Percentiles rank a stretch among this genome's conserved stretches.
Evolutionary conservation across 768 basidiomycete species (phyloP).

Genomic region (Pleurotus djamor): DNA sequence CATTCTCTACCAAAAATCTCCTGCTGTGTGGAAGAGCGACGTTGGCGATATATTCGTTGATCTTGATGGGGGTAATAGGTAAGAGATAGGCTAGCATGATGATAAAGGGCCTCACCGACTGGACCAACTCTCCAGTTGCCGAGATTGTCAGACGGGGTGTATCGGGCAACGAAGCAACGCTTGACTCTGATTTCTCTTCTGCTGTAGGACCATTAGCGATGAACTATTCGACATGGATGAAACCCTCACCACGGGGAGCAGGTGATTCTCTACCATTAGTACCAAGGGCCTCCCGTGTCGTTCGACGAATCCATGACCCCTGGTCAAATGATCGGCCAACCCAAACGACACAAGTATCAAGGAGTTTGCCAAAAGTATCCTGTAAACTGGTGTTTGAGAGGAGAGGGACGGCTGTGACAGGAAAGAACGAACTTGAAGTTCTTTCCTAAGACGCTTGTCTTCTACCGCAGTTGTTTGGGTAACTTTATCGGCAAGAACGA

Average conservation of each 20-base stretch:
- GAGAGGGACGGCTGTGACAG: background rate
- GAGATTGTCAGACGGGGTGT: slow-evolving; percentile 18
- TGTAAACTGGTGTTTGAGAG: slow-evolving; percentile 19
- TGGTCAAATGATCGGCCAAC: slow-evolving; percentile 74
- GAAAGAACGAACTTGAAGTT: slow-evolving; percentile 63
- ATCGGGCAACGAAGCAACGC: slow-evolving; percentile 36
- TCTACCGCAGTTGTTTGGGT: slow-evolving; percentile 90
- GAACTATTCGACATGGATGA: no score
- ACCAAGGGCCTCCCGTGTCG: slow-evolving; percentile 57
- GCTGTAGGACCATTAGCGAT: slow-evolving; percentile 32
- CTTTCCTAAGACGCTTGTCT: slow-evolving; percentile 83
- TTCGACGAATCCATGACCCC: slow-evolving; percentile 76
- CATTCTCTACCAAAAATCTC: slow-evolving; percentile 78
- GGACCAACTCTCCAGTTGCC: slow-evolving; percentile 39
- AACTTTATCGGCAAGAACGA: slow-evolving; percentile 78
- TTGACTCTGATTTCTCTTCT: slow-evolving; percentile 62
- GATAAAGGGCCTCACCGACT: slow-evolving; percentile 35
- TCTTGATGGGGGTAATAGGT: slow-evolving; percentile 33
- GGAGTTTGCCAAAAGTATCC: slow-evolving; percentile 84
- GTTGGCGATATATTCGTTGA: slow-evolving; percentile 68
- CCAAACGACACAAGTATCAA: slow-evolving; percentile 76
- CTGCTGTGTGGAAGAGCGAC: slow-evolving; percentile 73
- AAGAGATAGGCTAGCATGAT: background rate
- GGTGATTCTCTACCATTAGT: slow-evolving; percentile 75
- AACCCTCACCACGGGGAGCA: slow-evolving; percentile 46